Conservation (phyloP, 106 monocot species). For the Dendrobium huoshanense region DNA sequence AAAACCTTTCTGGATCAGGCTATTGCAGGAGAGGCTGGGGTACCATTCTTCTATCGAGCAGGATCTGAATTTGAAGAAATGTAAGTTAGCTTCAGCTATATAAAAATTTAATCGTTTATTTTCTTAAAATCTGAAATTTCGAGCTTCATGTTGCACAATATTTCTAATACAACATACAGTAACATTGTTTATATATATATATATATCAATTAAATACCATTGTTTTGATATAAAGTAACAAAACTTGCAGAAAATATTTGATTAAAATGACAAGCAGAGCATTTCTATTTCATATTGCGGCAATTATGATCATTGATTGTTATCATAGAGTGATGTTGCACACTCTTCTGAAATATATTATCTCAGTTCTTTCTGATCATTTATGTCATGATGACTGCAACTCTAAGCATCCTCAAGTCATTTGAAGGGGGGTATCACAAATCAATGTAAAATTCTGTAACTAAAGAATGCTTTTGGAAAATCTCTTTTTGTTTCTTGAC, state of each 20-base stretch:
- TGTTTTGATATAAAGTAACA: neutral
- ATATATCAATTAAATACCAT: neutral
- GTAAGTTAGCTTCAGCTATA: slow-evolving; percentile 36
- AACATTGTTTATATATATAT: neutral
- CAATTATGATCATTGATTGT: neutral
- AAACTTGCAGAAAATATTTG: neutral
- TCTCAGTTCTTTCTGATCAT: neutral
- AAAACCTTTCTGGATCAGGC: slow-evolving; percentile 42
- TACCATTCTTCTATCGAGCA: slow-evolving; percentile 97
- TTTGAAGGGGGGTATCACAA: neutral
- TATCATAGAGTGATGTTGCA: neutral
- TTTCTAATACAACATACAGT: neutral
- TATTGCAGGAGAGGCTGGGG: slow-evolving; percentile 99
- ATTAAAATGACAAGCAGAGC: neutral
- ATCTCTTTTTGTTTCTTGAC: neutral
- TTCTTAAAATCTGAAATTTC: neutral
- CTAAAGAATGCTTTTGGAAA: neutral
- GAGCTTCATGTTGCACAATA: neutral
- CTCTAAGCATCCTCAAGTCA: neutral
- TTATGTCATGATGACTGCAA: neutral
- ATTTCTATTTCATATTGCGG: neutral
- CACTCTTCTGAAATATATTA: neutral
- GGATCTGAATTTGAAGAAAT: slow-evolving; percentile 99
- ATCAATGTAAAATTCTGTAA: neutral
- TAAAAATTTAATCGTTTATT: neutral